phyloP scores from a whole-genome alignment of 495 filamentous ascomycete genomes.

The Podospora pseudoanserina region DNA sequence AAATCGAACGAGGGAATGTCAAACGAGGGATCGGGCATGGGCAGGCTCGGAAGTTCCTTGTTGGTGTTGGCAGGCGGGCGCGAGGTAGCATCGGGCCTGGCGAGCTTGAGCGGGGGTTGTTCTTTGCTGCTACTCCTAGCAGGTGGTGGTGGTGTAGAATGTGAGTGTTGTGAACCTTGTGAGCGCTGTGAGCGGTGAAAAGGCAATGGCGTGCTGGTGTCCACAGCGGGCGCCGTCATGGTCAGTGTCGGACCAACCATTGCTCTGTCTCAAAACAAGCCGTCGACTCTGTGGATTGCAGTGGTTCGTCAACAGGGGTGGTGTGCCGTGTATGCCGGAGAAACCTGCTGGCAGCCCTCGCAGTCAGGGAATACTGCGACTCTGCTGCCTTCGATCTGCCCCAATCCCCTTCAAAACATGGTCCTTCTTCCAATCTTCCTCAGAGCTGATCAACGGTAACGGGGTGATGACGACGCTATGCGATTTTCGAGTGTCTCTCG shows the following conservation, averaged over 20 bases:
- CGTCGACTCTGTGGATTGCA: conserved; percentile 15
- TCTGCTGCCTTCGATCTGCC: conserved; percentile 17
- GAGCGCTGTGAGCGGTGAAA: conserved; percentile 32
- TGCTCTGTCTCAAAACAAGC: conserved; percentile 17
- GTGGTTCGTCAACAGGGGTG: conserved; percentile 21
- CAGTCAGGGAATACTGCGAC: conserved; percentile 23
- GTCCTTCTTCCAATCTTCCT: not conserved
- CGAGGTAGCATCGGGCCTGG: conserved; percentile 11
- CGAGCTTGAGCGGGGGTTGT: conserved; percentile 1
- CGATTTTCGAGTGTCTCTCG: not conserved
- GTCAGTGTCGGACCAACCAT: conserved; percentile 45
- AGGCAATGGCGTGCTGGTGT: conserved; percentile 31
- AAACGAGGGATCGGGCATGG: conserved; percentile 16
- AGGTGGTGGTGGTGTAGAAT: conserved; percentile 32
- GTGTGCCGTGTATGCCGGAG: conserved; percentile 23
- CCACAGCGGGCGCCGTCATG: conserved; percentile 41
- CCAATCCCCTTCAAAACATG: conserved; percentile 13
- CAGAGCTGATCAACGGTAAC: not conserved
- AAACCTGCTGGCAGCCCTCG: conserved; percentile 10
- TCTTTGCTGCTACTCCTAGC: conserved; percentile 14
- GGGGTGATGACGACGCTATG: conserved; percentile 11
- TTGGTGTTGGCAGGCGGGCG: conserved; percentile 9
- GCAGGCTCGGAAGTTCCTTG: conserved; percentile 22
- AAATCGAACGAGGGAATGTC: conserved; percentile 26
- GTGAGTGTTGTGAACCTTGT: conserved; percentile 21